These are phyloP conservation scores for Dipteronia dyeriana DNA, from an alignment of 345 rosid genomes.

Conservation along the genomic window DNA sequence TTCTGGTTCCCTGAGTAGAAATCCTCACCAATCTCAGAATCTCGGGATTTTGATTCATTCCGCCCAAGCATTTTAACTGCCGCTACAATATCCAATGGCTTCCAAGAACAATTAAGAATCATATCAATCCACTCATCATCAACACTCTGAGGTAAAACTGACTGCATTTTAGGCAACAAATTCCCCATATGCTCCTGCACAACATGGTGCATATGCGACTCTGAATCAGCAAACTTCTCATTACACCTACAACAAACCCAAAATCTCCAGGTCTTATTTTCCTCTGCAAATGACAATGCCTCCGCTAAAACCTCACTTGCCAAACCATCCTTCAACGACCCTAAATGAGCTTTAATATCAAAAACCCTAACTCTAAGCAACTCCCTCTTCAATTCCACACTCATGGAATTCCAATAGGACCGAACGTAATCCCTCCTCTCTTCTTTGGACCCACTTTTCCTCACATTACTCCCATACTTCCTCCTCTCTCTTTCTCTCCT, in stretches of 20 bases:
- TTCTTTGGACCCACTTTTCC: slow-evolving; percentile 54
- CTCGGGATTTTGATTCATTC: slow-evolving; percentile 45
- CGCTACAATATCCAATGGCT: slow-evolving; percentile 79
- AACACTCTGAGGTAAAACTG: slow-evolving; percentile 69
- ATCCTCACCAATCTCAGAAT: slow-evolving; percentile 40
- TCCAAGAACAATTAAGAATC: slow-evolving; percentile 77
- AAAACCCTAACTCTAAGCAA: slow-evolving; percentile 60
- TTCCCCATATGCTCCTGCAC: slow-evolving; percentile 78
- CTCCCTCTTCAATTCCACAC: slow-evolving; percentile 54
- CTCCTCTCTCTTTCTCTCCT: slow-evolving; percentile 73
- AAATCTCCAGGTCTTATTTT: slow-evolving; percentile 70
- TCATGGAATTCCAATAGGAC: slow-evolving; percentile 74
- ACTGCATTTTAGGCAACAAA: slow-evolving; percentile 71
- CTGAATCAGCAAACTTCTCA: slow-evolving; percentile 62
- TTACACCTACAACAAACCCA: slow-evolving; percentile 78
- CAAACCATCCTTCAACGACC: slow-evolving; percentile 52
- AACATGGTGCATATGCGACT: slow-evolving; percentile 76
- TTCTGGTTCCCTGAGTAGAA: slow-evolving; percentile 36
- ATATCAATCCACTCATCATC: slow-evolving; percentile 70
- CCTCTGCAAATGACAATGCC: slow-evolving; percentile 58
- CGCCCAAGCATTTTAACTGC: slow-evolving; percentile 51
- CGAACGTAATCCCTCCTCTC: slow-evolving; percentile 68
- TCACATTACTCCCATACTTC: slow-evolving; percentile 50
- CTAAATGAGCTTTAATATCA: slow-evolving; percentile 66
- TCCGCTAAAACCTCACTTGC: slow-evolving; percentile 62